A percentile compares a stretch with the other conserved stretches of the same genome.
These are phyloP conservation scores for Aspergillus ochraceoroseus DNA, from an alignment of 2,329 filamentous ascomycete species.

Conservation along the genomic window DNA sequence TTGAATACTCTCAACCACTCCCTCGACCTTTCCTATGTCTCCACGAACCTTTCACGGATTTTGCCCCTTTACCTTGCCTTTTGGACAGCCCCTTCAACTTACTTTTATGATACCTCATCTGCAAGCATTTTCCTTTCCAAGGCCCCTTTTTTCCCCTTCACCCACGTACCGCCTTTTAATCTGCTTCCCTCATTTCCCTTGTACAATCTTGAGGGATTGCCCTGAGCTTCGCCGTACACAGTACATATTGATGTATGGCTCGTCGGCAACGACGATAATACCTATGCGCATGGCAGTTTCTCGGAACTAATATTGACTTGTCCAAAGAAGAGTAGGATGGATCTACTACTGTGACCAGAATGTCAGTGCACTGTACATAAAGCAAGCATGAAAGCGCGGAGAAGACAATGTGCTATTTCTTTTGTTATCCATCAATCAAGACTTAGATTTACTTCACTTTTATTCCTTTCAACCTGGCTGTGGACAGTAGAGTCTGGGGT, in stretches of 20 bases:
- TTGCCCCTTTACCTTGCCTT: slow-evolving; percentile 11
- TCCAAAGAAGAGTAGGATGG: slow-evolving; percentile 9
- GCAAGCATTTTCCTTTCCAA: slow-evolving; percentile 27
- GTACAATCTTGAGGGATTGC: slow-evolving; percentile 28
- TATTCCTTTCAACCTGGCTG: no score
- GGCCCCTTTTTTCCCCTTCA: slow-evolving; percentile 23
- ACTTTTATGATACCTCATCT: slow-evolving; percentile 24
- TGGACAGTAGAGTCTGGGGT: no score
- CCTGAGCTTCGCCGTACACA: slow-evolving; percentile 25
- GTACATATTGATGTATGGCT: slow-evolving; percentile 27
- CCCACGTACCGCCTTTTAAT: slow-evolving; percentile 34
- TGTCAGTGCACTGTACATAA: slow-evolving; percentile 35
- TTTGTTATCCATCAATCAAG: no score
- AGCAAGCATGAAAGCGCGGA: slow-evolving; percentile 20
- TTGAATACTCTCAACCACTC: slow-evolving; percentile 13
- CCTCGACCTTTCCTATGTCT: slow-evolving; percentile 24
- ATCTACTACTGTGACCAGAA: slow-evolving; percentile 4
- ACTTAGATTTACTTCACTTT: no score
- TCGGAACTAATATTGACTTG: slow-evolving; percentile 11
- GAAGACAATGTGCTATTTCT: slow-evolving; percentile 28
- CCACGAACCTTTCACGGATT: slow-evolving; percentile 16
- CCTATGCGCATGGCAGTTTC: slow-evolving; percentile 14
- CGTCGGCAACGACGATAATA: slow-evolving; percentile 20
- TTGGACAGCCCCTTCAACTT: slow-evolving; percentile 17
- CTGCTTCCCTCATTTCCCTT: slow-evolving; percentile 24